These are phyloP conservation scores for Candida anglica DNA, from an alignment of 805 yeast genomes.

Conservation along the genomic window DNA sequence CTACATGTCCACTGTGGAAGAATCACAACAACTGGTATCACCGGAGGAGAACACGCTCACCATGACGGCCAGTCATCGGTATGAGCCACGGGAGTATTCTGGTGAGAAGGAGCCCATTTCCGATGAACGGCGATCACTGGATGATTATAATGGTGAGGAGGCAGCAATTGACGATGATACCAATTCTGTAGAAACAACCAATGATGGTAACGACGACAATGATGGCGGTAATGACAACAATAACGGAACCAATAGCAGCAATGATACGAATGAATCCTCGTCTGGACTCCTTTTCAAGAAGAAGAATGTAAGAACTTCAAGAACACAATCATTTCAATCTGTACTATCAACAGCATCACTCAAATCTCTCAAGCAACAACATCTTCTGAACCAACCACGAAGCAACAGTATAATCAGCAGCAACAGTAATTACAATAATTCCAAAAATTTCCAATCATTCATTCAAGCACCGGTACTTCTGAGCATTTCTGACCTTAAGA, in stretches of 20 bases:
- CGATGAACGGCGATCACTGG: no score
- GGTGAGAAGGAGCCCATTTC: no score
- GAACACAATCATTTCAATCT: conserved; percentile 42
- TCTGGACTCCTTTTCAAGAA: conserved; percentile 27
- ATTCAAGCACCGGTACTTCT: conserved; percentile 45
- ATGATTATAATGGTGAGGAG: no score
- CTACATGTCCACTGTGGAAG: no score
- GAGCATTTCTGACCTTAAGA: conserved; percentile 27
- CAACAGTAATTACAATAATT: conserved; percentile 19
- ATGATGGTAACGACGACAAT: conserved; percentile 5
- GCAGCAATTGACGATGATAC: no score
- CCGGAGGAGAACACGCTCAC: no score
- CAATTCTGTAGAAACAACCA: neutral
- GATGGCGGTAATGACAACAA: conserved; percentile 1
- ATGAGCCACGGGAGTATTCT: no score
- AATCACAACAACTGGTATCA: no score
- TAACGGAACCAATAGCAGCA: neutral
- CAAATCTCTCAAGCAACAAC: conserved; percentile 32
- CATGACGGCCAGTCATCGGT: no score
- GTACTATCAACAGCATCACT: conserved; percentile 42
- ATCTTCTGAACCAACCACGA: conserved; percentile 7
- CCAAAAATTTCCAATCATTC: conserved; percentile 39
- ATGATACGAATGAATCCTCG: conserved; percentile 4
- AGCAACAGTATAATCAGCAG: conserved; percentile 17
- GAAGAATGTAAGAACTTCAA: conserved; percentile 30